phyloP scores from a whole-genome alignment of 2,329 filamentous ascomycete genomes.

The Cadophora luteo-olivacea region DNA sequence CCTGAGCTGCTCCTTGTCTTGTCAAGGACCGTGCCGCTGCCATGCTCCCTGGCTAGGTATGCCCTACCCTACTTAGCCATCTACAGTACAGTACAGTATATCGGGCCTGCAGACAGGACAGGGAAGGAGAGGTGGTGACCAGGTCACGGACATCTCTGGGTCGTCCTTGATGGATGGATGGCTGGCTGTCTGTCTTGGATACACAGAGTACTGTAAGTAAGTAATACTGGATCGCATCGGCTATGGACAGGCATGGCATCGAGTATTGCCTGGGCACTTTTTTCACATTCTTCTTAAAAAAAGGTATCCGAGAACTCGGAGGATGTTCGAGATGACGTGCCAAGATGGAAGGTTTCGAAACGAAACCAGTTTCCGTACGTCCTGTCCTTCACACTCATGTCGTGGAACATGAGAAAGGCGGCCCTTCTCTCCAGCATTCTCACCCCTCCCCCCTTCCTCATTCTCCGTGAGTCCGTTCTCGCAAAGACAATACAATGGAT shows the following conservation, averaged over 20 bases:
- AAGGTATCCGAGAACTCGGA: not conserved
- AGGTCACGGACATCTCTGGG: conserved; percentile 4
- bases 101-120: not conserved
- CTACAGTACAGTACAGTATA: too few relatives aligned
- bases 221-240: not conserved
- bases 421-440: too few relatives aligned
- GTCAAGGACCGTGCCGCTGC: conserved; percentile 16
- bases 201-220: not conserved
- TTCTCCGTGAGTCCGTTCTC: not conserved
- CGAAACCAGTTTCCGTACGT: conserved; percentile 1
- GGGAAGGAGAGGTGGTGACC: not conserved
- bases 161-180: not conserved
- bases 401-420: not conserved
- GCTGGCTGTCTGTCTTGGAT: not conserved
- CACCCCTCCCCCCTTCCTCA: too few relatives aligned
- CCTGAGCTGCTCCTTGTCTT: too few relatives aligned
- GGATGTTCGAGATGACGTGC: not conserved
- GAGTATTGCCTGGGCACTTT: not conserved
- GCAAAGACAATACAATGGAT: not conserved
- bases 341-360: not conserved
- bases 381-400: too few relatives aligned
- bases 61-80: too few relatives aligned
- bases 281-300: not conserved
- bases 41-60: not conserved
- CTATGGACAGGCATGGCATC: conserved; percentile 1